Base-by-base conservation (phyloP, 2,329 filamentous ascomycete genomes). In the Monosporascus cannonballus region DNA sequence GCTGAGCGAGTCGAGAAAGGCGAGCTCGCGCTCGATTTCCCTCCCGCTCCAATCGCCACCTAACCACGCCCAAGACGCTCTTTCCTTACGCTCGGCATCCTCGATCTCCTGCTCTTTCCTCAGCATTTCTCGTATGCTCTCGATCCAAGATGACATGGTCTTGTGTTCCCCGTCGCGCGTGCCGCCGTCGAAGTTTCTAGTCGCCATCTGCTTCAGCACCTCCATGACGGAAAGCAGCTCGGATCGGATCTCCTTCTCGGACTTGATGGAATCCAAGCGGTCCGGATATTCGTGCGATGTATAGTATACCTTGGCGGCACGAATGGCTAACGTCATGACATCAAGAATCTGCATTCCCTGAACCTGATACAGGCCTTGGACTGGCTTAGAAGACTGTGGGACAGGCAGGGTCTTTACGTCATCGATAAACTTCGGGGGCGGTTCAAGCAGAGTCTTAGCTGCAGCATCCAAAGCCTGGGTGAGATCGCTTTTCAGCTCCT, bases 301-400 rank as follows among this genome's bases (percentile, higher is more conserved):
- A 71, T 99, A 97, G 73, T 97, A 99, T 63, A 95, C 86, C 72
- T 95, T 96, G 49, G 94, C 94, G 1, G 93, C 91, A 50, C 91
- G 84, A 60, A 99, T 97, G n/a, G 93, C 93, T 50, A 97, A 78
- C 1, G 94, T 99, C 66, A 94, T 87, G 50, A 96, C 85, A 67
- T 97, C 93, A 52, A 97, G 81, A 38, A 99, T 84, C 64, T 95
- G 89, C 76, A 97, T 84, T 18, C 93, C 94, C 68, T 96, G 90
- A 22, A 96, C 80, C 69, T 96, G 90, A 67, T 88, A 83, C 85
- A 88, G 96, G 8, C 84, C 86, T 59, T 84, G 82, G 20, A 76
- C 74, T 17, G 66, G 64, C 30, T 66, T 67, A 5, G 64, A 64
- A 18, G 63, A 63, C 17, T 56, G 52, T 3, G 57, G 54, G 11